These are phyloP conservation scores for Solanum virginianum DNA, from an alignment of 257 asterid species.

Conservation along the genomic window DNA sequence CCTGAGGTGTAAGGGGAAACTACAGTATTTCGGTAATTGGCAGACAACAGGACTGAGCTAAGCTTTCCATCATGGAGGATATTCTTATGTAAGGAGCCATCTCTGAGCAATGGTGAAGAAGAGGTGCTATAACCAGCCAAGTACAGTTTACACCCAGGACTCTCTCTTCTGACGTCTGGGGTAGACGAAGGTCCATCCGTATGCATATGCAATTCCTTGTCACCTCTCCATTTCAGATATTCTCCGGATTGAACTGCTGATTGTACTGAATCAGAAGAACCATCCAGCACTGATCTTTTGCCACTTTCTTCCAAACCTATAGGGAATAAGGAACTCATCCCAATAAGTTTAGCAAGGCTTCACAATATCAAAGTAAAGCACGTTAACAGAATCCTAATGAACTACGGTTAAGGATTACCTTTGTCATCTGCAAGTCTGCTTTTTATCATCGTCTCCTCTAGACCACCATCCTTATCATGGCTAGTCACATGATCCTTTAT, in stretches of 20 bases:
- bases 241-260: conserved; percentile 29
- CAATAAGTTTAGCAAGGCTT: conserved; percentile 3
- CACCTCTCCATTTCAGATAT: conserved; percentile 21
- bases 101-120: conserved; percentile 20
- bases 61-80: neutral
- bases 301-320: conserved; percentile 7
- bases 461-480: conserved; percentile 18
- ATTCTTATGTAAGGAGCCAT: conserved; percentile 24
- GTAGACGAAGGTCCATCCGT: conserved; percentile 8
- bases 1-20: conserved; percentile 16
- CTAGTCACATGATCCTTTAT: conserved; percentile 13
- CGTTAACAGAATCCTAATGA: conserved; percentile 2
- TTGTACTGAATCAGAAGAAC: conserved; percentile 32
- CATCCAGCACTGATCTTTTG: conserved; percentile 2
- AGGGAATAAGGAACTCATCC: neutral
- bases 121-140: conserved; percentile 14
- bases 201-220: conserved; percentile 9
- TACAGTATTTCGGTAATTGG: conserved; percentile 9
- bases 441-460: conserved; percentile 23
- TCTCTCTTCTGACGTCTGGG: conserved; percentile 11
- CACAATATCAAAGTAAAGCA: neutral
- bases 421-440: conserved; percentile 18
- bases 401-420: conserved; percentile 32
- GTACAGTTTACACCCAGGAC: conserved; percentile 12
- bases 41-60: conserved; percentile 6